Evolutionary conservation across 768 basidiomycete species (phyloP).

Genomic region (Rhodotorula toruloides): DNA sequence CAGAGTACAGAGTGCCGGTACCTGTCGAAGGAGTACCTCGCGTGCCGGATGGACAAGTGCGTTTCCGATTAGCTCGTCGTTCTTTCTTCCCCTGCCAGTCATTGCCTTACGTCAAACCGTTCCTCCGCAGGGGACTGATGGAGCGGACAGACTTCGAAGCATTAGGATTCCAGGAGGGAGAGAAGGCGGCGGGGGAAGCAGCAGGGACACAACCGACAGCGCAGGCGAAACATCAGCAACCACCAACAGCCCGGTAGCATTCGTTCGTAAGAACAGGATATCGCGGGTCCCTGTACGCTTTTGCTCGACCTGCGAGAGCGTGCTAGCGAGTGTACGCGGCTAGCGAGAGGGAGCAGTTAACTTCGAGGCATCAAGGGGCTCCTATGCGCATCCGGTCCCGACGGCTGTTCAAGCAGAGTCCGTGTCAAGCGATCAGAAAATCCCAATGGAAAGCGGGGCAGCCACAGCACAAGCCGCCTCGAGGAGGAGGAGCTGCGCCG

Average conservation of each 20-base stretch:
- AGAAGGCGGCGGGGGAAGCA: not conserved
- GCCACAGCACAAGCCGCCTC: too few relatives aligned
- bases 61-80: slow-evolving; percentile 6
- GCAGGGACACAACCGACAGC: slow-evolving; percentile 9
- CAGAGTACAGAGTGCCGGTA: slow-evolving; percentile 48
- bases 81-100: not conserved
- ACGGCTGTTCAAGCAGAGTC: too few relatives aligned
- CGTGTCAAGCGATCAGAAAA: too few relatives aligned
- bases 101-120: not conserved
- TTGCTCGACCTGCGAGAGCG: too few relatives aligned
- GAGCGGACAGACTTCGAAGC: slow-evolving; percentile 47
- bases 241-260: not conserved
- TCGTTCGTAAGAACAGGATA: too few relatives aligned
- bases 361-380: too few relatives aligned
- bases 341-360: too few relatives aligned
- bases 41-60: slow-evolving; percentile 51
- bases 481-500: too few relatives aligned
- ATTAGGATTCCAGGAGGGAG: slow-evolving; percentile 43
- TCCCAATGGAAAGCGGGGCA: too few relatives aligned
- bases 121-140: slow-evolving; percentile 47
- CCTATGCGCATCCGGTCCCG: too few relatives aligned
- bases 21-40: slow-evolving; percentile 47
- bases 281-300: not conserved
- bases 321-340: too few relatives aligned
- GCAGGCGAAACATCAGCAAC: slow-evolving; percentile 26